A percentile compares a stretch with the other conserved stretches of the same genome.
These are phyloP conservation scores for Austroboletus olivaceoglutinosus DNA, from an alignment of 1,284 basidiomycete species.

Conservation along the genomic window DNA sequence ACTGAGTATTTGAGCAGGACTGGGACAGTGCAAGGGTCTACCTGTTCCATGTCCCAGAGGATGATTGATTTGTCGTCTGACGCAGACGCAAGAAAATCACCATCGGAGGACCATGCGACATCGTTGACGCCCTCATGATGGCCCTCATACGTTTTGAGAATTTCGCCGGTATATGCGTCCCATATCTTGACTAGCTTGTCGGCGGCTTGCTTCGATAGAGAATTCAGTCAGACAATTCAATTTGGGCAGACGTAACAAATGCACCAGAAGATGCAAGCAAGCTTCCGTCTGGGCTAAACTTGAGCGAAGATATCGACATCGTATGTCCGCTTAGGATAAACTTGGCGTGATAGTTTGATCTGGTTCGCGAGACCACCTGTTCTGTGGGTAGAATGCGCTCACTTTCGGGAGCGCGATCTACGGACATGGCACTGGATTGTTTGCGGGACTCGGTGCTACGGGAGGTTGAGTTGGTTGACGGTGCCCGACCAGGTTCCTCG, in stretches of 20 bases:
- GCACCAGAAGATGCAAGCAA: slow-evolving; percentile 74
- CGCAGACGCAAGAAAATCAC: slow-evolving; percentile 80
- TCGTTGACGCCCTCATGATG: slow-evolving; percentile 86
- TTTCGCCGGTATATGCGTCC: slow-evolving; percentile 68
- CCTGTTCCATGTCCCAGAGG: slow-evolving; percentile 75
- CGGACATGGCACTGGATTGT: slow-evolving; percentile 10
- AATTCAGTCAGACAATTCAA: slow-evolving; percentile 19
- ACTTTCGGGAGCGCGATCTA: slow-evolving; percentile 6
- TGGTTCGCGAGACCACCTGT: neutral
- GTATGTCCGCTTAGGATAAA: slow-evolving; percentile 72
- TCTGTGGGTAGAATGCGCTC: slow-evolving; percentile 2
- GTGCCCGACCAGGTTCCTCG: slow-evolving; percentile 2
- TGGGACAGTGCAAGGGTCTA: slow-evolving; percentile 32
- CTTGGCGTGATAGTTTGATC: slow-evolving; percentile 42
- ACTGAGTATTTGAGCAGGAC: slow-evolving; percentile 6
- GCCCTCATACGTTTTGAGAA: slow-evolving; percentile 66
- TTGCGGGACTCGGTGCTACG: slow-evolving; percentile 6
- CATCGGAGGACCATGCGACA: slow-evolving; percentile 82
- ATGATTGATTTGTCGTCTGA: slow-evolving; percentile 87
- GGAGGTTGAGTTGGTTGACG: neutral
- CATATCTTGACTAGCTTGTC: slow-evolving; percentile 80
- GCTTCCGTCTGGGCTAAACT: slow-evolving; percentile 76
- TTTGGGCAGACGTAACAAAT: slow-evolving; percentile 24
- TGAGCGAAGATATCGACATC: slow-evolving; percentile 70
- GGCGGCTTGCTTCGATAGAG: slow-evolving; percentile 56